Evolutionary conservation across 208 protist genomes (phyloP), one percentile per base, ranked within the genome.

Genomic region (Leishmania major): DNA sequence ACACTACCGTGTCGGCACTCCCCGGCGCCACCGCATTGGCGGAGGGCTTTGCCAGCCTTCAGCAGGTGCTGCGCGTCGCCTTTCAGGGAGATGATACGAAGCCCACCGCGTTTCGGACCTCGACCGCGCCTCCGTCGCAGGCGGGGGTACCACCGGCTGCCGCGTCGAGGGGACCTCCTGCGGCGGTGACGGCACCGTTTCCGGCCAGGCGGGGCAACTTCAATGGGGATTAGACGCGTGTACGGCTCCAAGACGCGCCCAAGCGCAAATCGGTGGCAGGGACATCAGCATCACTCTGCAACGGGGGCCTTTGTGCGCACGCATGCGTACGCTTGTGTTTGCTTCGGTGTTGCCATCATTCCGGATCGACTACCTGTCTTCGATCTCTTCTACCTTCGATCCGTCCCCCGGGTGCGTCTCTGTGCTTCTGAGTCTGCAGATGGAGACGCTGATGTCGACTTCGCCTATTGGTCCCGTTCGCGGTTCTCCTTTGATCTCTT

Each of bases 21-120:
- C 55, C 81, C 49, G 77, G 60, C 22, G 79, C 84, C 15, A 79
- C 85, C 10, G 88, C 83, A 15, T 28, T 91, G 10, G 84, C 53
- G 8, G 85, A 91, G 55, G 85, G 88, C 28, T 86, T 91, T 60
- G 75, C 79, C 55, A 89, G 82, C 81, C 66, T 90, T 13, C 78
- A 90, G 49, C 79, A 73, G 43, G 59, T 86, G 22, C 57, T 89
- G 37, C 80, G 83, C 15, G 64, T 74, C 57, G 81, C 83, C 11
- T 81, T 87, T 45, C 77, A 81, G 22, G 49, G 73, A 2, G 80
- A 83, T 43, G 79, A 47, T 31, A 72, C 31, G 37, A 55, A 45
- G 25, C 15, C n/a, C 19, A 11, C 69, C 59, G 43, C 71, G 28
- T 60, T 35, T 55, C 66, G 75, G 45, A 49, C 74, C 43, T 49